Conservation (phyloP, 2,329 filamentous ascomycete genomes). For the Aspergillus luchuensis region DNA sequence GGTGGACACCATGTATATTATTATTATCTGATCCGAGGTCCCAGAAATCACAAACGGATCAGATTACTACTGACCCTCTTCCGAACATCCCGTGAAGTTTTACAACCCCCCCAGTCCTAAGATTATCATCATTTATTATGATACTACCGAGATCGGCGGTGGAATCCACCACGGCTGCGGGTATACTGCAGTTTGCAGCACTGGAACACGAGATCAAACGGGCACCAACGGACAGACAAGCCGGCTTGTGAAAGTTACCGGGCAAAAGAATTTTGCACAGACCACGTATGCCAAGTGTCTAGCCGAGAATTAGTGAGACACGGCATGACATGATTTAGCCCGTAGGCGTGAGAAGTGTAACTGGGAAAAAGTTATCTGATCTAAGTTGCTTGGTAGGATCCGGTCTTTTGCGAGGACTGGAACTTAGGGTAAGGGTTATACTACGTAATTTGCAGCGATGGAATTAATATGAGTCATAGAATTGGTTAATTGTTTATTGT, state of each 20-base stretch:
- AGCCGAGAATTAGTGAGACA: neutral
- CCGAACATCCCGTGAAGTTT: neutral
- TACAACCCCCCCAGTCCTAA: neutral
- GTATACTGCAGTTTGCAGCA: neutral
- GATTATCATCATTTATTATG: neutral
- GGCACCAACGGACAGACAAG: neutral
- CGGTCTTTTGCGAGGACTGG: no score
- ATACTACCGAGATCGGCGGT: neutral
- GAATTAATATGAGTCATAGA: no score
- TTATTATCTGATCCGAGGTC: no score
- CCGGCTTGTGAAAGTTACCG: no score
- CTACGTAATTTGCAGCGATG: no score
- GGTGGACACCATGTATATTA: no score
- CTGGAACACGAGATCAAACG: neutral
- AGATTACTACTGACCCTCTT: neutral
- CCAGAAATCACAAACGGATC: no score
- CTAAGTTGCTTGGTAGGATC: neutral
- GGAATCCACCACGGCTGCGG: neutral
- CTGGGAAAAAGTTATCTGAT: constrained; percentile 4
- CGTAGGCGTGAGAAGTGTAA: neutral
- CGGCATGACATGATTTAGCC: neutral
- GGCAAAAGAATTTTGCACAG: neutral
- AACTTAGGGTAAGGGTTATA: no score
- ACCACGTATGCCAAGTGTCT: neutral
- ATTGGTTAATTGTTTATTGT: no score